These are phyloP conservation scores for Brasenia schreberi DNA, from an alignment of 164 flowering plant genomes.

Conservation along the genomic window DNA sequence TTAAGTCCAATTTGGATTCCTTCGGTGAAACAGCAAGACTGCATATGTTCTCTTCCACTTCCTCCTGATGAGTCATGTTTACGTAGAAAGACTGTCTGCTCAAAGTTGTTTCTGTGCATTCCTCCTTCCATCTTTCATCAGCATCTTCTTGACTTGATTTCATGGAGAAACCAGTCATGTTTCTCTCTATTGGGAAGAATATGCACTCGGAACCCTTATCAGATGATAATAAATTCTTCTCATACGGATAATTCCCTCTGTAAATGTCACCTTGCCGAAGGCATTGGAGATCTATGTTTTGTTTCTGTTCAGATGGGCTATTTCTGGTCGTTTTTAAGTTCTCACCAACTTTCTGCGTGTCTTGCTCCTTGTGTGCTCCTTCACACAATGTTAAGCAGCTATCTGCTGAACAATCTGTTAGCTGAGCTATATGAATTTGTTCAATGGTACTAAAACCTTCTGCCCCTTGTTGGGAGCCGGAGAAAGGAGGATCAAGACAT, in stretches of 20 bases:
- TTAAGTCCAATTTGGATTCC: constrained; percentile 35
- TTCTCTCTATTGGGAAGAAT: constrained; percentile 16
- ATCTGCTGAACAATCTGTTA: constrained; percentile 53
- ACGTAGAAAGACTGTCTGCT: too few species aligned
- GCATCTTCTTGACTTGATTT: too few species aligned
- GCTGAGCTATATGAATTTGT: constrained; percentile 36
- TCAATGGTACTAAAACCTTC: constrained; percentile 36
- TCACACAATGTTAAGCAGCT: constrained; percentile 74
- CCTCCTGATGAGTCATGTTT: too few species aligned
- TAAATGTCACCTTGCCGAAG: constrained; percentile 14
- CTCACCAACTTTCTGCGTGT: constrained; percentile 26
- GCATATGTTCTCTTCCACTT: too few species aligned
- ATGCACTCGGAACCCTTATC: constrained; percentile 18
- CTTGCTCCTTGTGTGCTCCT: constrained; percentile 47
- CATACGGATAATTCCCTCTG: constrained; percentile 26
- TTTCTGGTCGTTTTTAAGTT: constrained; percentile 17
- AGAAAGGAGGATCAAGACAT: constrained; percentile 44
- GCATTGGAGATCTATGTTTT: constrained; percentile 14
- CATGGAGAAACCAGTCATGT: constrained; percentile 9
- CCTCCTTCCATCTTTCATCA: too few species aligned
- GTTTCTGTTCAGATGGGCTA: constrained; percentile 18
- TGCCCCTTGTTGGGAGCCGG: constrained; percentile 22
- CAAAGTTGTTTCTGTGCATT: too few species aligned
- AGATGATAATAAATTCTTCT: constrained; percentile 8
- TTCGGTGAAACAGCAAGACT: neutral